Base-by-base conservation (phyloP, 2,329 filamentous ascomycete genomes). In the Fusarium anthophilum region DNA sequence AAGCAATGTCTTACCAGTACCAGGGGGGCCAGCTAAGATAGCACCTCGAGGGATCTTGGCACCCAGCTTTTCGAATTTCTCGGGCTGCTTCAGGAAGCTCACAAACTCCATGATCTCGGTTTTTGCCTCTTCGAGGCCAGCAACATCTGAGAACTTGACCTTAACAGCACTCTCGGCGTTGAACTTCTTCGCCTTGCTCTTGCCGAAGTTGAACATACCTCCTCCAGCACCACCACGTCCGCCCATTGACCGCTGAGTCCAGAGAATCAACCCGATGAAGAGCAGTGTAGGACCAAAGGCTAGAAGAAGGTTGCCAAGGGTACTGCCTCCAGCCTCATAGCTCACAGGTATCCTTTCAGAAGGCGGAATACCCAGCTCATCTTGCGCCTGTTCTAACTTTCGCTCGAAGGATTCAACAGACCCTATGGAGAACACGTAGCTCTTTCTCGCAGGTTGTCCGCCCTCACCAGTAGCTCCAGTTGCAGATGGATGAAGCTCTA, bases 91-190 rank as follows among this genome's bases (percentile, higher is more conserved):
- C 72, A 99, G 85, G 87, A 99, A 99, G 81, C 93, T 95, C 76
- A 99, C 96, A 79, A 99, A 99, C 83, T 99, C 96, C 95, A 98
- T 98, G 77, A 99, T 99, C 84, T 99, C 96, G 64, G 91, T 87
- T 88, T 99, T 99, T 65, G 96, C 96, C 84, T 99, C 96, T 81
- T 99, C 96, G 91, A 98, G 96, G 76, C 96, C 96, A 47, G 96
- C 96, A 48, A 99, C 96, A 81, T 99, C 96, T 53, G 94, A 87
- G 82, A 99, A 99, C 84, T 98, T 98, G 83, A 97, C 95, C 85
- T 97, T 98, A 86, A 99, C 90, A 65, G 96, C 94, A 17, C 94
- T 94, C 86, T 99, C 96, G 77, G 98, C 95, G 82, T 98, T 99
- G 87, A 98, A 99, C 79, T 94, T 93, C 87, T 98, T 98, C 32